These are phyloP conservation scores for Protostelium mycophagum DNA, from an alignment of 78 protist genomes.

Conservation along the genomic window DNA sequence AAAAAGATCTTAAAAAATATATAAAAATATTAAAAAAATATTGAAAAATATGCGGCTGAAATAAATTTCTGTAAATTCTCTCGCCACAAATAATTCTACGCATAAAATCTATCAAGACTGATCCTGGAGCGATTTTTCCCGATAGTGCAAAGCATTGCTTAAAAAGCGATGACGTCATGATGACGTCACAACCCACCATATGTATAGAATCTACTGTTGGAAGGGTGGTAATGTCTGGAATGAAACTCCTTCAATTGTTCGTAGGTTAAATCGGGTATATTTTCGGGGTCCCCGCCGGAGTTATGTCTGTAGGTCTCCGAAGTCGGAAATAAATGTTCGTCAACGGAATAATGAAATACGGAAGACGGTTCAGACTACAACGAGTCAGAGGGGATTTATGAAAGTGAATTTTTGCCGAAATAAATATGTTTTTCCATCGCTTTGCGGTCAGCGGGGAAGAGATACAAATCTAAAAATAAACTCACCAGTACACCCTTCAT, in stretches of 20 bases:
- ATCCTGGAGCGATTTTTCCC: slow-evolving; percentile 9
- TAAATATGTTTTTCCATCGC: too few relatives aligned
- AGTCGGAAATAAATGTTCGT: slow-evolving; percentile 26
- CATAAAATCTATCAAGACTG: too few relatives aligned
- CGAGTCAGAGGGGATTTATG: neutral
- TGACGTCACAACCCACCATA: slow-evolving; percentile 61
- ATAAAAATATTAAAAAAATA: too few relatives aligned
- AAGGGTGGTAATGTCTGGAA: slow-evolving; percentile 45
- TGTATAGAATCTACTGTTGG: slow-evolving; percentile 47
- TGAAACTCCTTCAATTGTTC: slow-evolving; percentile 63
- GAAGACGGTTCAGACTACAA: neutral
- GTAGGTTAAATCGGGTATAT: slow-evolving; percentile 61
- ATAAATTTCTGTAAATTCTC: neutral
- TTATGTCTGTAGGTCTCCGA: slow-evolving; percentile 52
- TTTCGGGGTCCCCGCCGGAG: slow-evolving; percentile 83
- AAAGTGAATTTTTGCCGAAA: too few relatives aligned
- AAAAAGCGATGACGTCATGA: neutral
- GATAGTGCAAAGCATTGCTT: slow-evolving; percentile 6
- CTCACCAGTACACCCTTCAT: slow-evolving; percentile 79
- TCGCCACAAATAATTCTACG: too few relatives aligned
- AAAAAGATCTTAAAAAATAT: too few relatives aligned
- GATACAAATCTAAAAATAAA: neutral
- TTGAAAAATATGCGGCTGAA: too few relatives aligned
- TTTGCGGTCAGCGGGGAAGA: too few relatives aligned
- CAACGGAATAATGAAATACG: slow-evolving; percentile 16